Conservation (phyloP, 2,329 filamentous ascomycete species). For the Sporothrix luriei region DNA sequence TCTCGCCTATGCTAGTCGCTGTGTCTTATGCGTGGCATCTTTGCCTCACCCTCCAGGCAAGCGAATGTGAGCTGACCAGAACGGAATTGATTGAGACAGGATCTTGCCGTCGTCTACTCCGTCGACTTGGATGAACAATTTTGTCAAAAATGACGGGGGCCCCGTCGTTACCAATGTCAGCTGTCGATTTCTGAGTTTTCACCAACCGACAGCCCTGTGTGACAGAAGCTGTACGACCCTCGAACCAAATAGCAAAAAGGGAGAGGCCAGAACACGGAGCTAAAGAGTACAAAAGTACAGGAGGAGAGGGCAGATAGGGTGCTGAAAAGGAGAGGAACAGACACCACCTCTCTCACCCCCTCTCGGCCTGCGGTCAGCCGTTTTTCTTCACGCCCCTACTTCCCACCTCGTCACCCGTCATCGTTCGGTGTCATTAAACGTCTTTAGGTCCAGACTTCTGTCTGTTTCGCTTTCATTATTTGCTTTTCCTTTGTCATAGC, state of each 20-base stretch:
- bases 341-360: conserved; percentile 13
- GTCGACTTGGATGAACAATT: neutral
- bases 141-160: neutral
- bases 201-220: neutral
- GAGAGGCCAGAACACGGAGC: neutral
- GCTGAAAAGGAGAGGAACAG: conserved; percentile 4
- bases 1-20: neutral
- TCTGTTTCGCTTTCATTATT: conserved; percentile 12
- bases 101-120: neutral
- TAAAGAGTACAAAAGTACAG: neutral
- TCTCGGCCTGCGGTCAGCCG: conserved; percentile 19
- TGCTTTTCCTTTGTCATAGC: neutral
- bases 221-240: neutral
- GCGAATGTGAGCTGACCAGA: neutral
- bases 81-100: neutral
- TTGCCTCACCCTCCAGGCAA: neutral
- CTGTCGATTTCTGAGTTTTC: neutral
- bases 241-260: neutral
- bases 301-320: neutral
- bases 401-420: conserved; percentile 12
- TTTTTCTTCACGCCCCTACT: conserved; percentile 14
- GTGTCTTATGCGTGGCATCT: neutral
- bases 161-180: neutral
- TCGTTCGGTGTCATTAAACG: neutral
- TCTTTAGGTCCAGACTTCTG: neutral